phyloP scores from a whole-genome alignment of 139 green algal genomes.

The Chlamydomonas sphaeroides region DNA sequence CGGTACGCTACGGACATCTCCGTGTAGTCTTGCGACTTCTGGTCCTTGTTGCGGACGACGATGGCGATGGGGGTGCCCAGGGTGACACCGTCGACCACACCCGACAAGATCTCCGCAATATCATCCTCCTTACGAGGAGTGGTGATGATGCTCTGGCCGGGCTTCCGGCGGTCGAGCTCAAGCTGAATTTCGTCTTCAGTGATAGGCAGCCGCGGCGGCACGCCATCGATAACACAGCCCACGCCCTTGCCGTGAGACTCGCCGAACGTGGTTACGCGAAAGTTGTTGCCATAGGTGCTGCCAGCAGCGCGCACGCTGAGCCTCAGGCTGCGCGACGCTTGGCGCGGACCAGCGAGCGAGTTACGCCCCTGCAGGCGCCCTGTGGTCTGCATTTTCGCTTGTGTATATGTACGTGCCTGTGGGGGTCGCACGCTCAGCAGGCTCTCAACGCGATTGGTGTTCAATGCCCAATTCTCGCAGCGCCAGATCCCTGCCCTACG shows the following conservation, averaged over 20 bases:
- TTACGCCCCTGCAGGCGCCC: background rate
- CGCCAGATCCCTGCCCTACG: too few relatives aligned
- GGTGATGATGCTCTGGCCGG: slow-evolving; percentile 97
- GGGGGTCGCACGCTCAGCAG: too few relatives aligned
- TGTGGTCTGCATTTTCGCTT: slow-evolving; percentile 13
- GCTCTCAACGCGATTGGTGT: too few relatives aligned
- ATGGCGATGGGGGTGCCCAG: slow-evolving; percentile 95
- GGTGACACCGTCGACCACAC: slow-evolving; percentile 80
- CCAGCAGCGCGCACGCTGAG: slow-evolving; percentile 56
- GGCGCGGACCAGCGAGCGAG: background rate
- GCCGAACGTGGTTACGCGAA: slow-evolving; percentile 97
- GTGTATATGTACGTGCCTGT: too few relatives aligned
- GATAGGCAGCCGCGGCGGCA: slow-evolving; percentile 90
- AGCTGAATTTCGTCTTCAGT: slow-evolving; percentile 85
- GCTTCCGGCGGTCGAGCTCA: slow-evolving; percentile 88
- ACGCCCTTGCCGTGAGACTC: slow-evolving; percentile 96
- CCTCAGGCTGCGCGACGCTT: background rate
- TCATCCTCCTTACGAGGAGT: slow-evolving; percentile 97
- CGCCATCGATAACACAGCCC: slow-evolving; percentile 96
- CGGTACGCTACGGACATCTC: slow-evolving; percentile 93
- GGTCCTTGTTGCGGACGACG: slow-evolving; percentile 97
- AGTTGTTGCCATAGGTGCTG: slow-evolving; percentile 90
- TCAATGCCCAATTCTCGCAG: too few relatives aligned
- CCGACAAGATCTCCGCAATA: slow-evolving; percentile 91
- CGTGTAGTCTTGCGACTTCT: slow-evolving; percentile 85